Evolutionary conservation across 2,329 filamentous ascomycete genomes (phyloP).

Genomic region (Colletotrichum coccodes): DNA sequence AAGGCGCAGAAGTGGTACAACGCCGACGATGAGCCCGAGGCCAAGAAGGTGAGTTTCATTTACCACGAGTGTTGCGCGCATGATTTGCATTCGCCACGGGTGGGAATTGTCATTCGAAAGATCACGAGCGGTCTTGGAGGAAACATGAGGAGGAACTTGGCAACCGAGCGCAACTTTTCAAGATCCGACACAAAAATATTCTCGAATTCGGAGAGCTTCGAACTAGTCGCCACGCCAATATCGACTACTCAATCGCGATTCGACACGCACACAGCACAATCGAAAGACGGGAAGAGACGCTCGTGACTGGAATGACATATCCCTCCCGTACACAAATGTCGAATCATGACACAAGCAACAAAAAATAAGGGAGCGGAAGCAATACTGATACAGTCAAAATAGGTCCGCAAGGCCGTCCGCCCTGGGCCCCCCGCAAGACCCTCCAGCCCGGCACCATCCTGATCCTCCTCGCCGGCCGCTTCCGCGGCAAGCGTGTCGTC

Average conservation of each 20-base stretch:
- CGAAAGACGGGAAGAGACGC: neutral
- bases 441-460: conserved; percentile 96
- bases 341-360: neutral
- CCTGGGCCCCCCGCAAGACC: conserved; percentile 86
- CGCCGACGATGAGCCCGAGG: conserved; percentile 87
- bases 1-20: conserved; percentile 99
- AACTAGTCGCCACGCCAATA: neutral
- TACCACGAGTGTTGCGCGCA: conserved; percentile 36
- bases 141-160: neutral
- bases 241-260: neutral
- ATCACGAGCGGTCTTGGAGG: conserved; percentile 19
- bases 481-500: conserved; percentile 99
- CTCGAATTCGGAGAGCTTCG: neutral
- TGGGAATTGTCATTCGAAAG: conserved; percentile 2
- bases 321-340: neutral
- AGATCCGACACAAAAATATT: neutral
- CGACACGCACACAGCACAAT: neutral
- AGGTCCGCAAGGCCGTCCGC: conserved; percentile 96
- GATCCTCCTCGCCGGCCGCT: conserved; percentile 98
- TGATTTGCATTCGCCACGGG: neutral
- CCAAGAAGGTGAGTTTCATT: conserved; percentile 87
- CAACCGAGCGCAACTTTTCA: conserved; percentile 6
- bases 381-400: conserved; percentile 37
- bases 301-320: conserved; percentile 20
- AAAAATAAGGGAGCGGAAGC: neutral